Evolutionary conservation across 148 eudicot genomes (phyloP).

Genomic region (Cornus kousa): DNA sequence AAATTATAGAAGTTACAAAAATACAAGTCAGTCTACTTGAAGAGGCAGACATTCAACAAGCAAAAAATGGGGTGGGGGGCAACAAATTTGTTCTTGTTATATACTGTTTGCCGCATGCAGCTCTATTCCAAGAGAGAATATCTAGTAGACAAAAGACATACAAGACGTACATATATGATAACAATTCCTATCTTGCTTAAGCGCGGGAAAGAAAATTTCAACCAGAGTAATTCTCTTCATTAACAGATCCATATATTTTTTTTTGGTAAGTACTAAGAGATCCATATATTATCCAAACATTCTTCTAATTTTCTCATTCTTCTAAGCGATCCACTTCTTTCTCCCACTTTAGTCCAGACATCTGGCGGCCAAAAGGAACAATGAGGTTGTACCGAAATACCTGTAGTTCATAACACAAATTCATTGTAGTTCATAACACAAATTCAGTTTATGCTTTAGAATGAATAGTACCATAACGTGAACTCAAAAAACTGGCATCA

Average conservation of each 20-base stretch:
- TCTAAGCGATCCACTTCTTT: slow-evolving; percentile 22
- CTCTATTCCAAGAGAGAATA: too few species aligned
- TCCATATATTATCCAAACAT: too few species aligned
- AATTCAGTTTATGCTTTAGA: neutral
- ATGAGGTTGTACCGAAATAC: slow-evolving; percentile 83
- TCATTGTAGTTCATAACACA: slow-evolving; percentile 20
- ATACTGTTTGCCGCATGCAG: too few species aligned
- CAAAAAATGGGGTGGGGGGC: too few species aligned
- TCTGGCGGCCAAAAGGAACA: slow-evolving; percentile 78
- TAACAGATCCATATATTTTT: neutral
- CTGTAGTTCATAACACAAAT: slow-evolving; percentile 31
- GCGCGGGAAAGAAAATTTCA: neutral
- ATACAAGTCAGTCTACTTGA: neutral
- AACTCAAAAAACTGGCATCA: neutral
- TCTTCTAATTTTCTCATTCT: slow-evolving; percentile 10
- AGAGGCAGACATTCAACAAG: neutral
- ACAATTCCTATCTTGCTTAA: neutral
- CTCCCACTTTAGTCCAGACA: slow-evolving; percentile 31
- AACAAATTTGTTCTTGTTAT: neutral
- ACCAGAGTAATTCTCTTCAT: neutral
- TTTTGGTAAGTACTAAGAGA: too few species aligned
- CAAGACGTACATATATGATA: neutral
- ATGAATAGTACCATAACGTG: neutral
- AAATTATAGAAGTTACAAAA: too few species aligned
- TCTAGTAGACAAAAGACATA: neutral